Conservation (phyloP, 495 filamentous ascomycete species). For the Neurospora sublineolata region DNA sequence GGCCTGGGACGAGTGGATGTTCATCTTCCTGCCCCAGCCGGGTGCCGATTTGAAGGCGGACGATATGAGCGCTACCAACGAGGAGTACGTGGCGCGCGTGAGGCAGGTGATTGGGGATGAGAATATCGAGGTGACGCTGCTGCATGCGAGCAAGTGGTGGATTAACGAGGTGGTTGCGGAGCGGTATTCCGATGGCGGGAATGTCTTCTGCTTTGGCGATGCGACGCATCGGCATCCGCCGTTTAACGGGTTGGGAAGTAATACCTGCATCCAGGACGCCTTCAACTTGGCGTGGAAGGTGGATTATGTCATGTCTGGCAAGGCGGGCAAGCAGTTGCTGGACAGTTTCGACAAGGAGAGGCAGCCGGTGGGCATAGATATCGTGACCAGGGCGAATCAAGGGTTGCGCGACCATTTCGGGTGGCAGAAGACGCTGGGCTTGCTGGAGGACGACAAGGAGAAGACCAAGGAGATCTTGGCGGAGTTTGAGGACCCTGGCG, state of each 20-base stretch:
- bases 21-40: constrained; percentile 29
- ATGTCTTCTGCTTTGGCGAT: constrained; percentile 37
- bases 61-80: constrained; percentile 20
- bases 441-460: constrained; percentile 18
- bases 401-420: constrained; percentile 22
- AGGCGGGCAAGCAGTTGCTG: constrained; percentile 18
- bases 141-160: constrained; percentile 29
- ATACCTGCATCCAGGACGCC: constrained; percentile 39
- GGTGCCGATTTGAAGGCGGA: constrained; percentile 18
- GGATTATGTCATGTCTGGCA: constrained; percentile 26
- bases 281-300: constrained; percentile 42
- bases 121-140: constrained; percentile 22
- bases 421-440: constrained; percentile 25
- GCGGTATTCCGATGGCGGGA: constrained; percentile 26
- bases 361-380: constrained; percentile 28
- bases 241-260: constrained; percentile 35
- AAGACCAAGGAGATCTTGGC: constrained; percentile 13
- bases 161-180: constrained; percentile 34
- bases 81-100: constrained; percentile 29
- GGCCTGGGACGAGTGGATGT: constrained; percentile 37
- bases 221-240: constrained; percentile 38
- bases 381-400: constrained; percentile 31
- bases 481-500: constrained; percentile 19
- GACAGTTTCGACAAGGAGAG: constrained; percentile 27
- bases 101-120: constrained; percentile 42